Base-by-base conservation (phyloP, 208 protist species). In the Wallacemonas sp. region DNA sequence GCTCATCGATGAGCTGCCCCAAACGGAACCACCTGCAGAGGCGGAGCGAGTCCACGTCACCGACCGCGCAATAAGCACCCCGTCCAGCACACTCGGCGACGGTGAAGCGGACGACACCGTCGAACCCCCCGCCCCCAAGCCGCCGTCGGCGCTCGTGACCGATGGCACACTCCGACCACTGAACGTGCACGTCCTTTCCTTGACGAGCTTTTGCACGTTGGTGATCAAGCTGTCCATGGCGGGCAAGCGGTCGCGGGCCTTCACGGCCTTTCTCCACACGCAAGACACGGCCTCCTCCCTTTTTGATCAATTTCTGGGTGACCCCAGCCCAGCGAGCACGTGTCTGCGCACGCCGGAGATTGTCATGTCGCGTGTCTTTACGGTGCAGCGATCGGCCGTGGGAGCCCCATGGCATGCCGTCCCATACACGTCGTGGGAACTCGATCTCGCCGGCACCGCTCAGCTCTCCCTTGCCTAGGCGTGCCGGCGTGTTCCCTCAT, bases 161-260 rank as follows among this genome's bases (percentile, higher is more conserved):
- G 50, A 57, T 19, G 50, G 50, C 29, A 57, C 50, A 32, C 30
- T 57, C 5, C 50, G 50, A n/a, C 59, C 59, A 13, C 15, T 66
- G 30, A 58, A 50, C 32, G 39, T 77, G 8, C 37, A 38, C 5
- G 71, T 72, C 42, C 27, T 67, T 1, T 63, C 71, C 39, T 72
- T 77, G 71, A 64, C 71, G 15, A 60, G 63, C 44, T 77, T 77
- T 53, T 62, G 68, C 58, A 71, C 64, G 48, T 57, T 77, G n/a
- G 50, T 57, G 12, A 37, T 57, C 9, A 57, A 57, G 32, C 4
- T 57, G 29, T 57, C 50, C 50, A 57, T 57, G 50, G 50, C 50
- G 21, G 50, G 50, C 50, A 34, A 57, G n/a, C 50, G 50, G 12
- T 57, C 50, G 3, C 50, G 30, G 15, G 50, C 29, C 30, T 57